Conservation (phyloP, 176 grass and related monocot genomes). For the Oryza glaberrima region DNA sequence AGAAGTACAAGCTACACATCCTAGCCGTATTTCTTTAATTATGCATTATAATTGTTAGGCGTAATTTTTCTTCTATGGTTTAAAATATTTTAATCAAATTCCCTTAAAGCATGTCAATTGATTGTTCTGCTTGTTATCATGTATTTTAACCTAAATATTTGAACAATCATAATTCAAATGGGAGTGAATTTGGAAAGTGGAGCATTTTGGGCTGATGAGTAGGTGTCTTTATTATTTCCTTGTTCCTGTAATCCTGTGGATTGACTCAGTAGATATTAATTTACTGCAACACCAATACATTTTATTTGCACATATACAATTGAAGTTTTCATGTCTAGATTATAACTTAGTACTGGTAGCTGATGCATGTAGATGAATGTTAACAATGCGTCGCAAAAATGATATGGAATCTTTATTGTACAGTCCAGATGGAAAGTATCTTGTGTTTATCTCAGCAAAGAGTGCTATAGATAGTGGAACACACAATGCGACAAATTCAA, state of each 20-base stretch:
- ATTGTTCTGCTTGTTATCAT: slow-evolving; percentile 25
- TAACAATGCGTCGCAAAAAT: slow-evolving; percentile 26
- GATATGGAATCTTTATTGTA: slow-evolving; percentile 27
- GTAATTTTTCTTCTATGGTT: background rate
- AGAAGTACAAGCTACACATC: slow-evolving; percentile 5
- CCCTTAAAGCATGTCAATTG: background rate
- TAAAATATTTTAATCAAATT: background rate
- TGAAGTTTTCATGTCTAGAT: background rate
- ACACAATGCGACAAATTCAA: slow-evolving; percentile 80
- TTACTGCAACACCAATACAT: slow-evolving; percentile 4
- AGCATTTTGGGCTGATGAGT: background rate
- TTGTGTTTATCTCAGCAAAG: slow-evolving; percentile 83
- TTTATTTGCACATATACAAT: slow-evolving; percentile 20
- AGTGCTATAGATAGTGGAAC: slow-evolving; percentile 93
- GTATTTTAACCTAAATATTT: background rate
- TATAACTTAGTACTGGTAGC: background rate
- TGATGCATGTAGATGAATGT: slow-evolving; percentile 12
- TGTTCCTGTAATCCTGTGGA: background rate
- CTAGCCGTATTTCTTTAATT: background rate
- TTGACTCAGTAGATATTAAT: background rate
- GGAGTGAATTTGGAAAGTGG: slow-evolving; percentile 10
- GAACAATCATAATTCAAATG: slow-evolving; percentile 8
- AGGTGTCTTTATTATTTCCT: background rate
- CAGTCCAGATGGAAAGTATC: slow-evolving; percentile 81
- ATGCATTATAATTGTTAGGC: background rate